These are phyloP conservation scores for Aspergillus awamori DNA, from an alignment of 2,329 filamentous ascomycete genomes.

Conservation along the genomic window DNA sequence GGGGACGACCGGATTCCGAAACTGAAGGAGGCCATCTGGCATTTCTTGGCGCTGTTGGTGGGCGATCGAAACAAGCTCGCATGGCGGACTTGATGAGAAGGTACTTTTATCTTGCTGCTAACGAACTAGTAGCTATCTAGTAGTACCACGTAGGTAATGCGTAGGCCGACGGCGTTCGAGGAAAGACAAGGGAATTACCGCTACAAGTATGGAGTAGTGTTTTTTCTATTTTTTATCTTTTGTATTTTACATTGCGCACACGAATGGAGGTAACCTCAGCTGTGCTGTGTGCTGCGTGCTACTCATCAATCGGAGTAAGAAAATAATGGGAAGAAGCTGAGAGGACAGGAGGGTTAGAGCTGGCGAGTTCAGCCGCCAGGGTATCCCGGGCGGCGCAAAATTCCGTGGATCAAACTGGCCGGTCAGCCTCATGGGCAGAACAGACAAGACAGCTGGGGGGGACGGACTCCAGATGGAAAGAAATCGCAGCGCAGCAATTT, in stretches of 20 bases:
- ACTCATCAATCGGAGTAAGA: too few relatives aligned
- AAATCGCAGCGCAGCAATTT: conserved; percentile 14
- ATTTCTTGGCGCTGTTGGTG: conserved; percentile 36
- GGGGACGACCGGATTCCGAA: conserved; percentile 11
- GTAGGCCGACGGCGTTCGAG: neutral
- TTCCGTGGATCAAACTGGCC: neutral
- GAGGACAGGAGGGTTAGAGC: too few relatives aligned
- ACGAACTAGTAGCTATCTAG: neutral
- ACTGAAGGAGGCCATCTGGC: conserved; percentile 36
- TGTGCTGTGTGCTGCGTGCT: too few relatives aligned
- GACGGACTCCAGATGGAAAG: neutral
- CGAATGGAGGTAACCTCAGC: too few relatives aligned
- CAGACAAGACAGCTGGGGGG: neutral
- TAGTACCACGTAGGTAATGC: neutral
- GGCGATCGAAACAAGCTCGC: conserved; percentile 18
- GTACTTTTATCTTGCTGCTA: conserved; percentile 9
- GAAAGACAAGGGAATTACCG: too few relatives aligned
- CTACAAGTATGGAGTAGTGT: too few relatives aligned
- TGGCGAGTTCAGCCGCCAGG: neutral
- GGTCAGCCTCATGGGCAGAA: neutral
- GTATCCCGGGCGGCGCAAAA: neutral
- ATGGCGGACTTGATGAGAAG: conserved; percentile 11
- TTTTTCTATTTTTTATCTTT: too few relatives aligned
- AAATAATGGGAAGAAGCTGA: too few relatives aligned
- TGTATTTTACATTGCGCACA: too few relatives aligned